Evolutionary conservation across 129 eudicot species (phyloP).

Genomic region (Escallonia herrerae): DNA sequence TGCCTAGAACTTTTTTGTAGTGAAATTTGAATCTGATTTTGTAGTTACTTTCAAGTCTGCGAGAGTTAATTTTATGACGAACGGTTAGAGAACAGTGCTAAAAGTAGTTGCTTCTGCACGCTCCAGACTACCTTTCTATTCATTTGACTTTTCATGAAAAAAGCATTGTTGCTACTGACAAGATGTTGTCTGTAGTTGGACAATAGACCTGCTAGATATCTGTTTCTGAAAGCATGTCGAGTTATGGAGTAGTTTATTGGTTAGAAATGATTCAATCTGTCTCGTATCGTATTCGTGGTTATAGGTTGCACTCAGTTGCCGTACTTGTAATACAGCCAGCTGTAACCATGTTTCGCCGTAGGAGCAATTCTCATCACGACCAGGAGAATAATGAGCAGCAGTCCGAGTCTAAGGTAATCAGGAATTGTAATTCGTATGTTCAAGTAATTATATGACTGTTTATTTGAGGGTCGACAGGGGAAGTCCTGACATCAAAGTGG

Average conservation of each 20-base stretch:
- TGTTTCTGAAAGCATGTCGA: background rate
- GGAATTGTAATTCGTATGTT: background rate
- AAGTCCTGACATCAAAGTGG: background rate
- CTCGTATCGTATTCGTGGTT: background rate
- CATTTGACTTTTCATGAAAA: too few species aligned
- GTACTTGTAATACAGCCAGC: background rate
- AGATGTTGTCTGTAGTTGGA: too few species aligned
- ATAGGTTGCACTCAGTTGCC: background rate
- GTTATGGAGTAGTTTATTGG: background rate
- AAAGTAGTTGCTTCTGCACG: too few species aligned
- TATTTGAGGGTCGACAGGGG: background rate
- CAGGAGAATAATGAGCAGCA: slow-evolving; percentile 30
- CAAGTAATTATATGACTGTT: background rate
- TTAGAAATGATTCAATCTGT: background rate
- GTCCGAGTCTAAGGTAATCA: slow-evolving; percentile 32
- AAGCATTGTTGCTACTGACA: too few species aligned
- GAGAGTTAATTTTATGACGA: too few species aligned
- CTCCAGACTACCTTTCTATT: too few species aligned
- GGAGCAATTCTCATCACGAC: slow-evolving; percentile 23
- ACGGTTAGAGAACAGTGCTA: too few species aligned
- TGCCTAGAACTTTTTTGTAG: too few species aligned
- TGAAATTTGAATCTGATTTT: too few species aligned
- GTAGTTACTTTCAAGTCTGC: too few species aligned
- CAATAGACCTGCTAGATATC: too few species aligned
- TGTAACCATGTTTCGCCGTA: slow-evolving; percentile 38